Base-by-base conservation (phyloP, 495 filamentous ascomycete species). In the Chaetomium fimeti region DNA sequence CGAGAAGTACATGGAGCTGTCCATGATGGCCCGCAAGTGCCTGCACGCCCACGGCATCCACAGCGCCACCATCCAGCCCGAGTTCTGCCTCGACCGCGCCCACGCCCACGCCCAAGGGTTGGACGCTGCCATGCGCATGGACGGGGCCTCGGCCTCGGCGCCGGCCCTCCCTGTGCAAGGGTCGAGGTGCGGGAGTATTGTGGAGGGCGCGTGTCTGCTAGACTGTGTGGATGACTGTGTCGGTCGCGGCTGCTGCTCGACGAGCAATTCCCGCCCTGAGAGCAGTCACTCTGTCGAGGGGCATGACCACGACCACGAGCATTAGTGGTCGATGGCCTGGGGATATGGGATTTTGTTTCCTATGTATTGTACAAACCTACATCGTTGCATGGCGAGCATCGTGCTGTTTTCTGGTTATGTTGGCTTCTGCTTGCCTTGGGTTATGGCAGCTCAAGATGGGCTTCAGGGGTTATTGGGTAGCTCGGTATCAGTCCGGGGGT, bases 61-160 rank as follows among this genome's bases (percentile, higher is more conserved):
- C 77, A 94, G 90, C n/a, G 92, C 91, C 5, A 98, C 94, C 9
- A 97, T 98, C 66, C 94, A 98, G 77, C 95, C 95, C 3, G 94
- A 98, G 72, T 98, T 94, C 74, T 89, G 88, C 66, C 79, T 81
- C 54, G 88, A 87, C 68, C 76, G 75, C 52, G 73, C 74, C 18
- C 77, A 78, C 59, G 73, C 73, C 20, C 68, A 69, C 49, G 72
- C 62, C 12, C 12, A 13, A 66, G 65, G 12, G 2, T 24, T 12
- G n/a, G 61, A 75, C 66, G 74, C 72, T 48, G 77, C 67, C 49
- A 68, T 74, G 63, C 70, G 69, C 47, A 60, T 71, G 61, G 75
- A 74, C 62, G 76, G 68, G 49, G 73, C 75, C 27, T 65, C 74
- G 53, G 20, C 45, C n/a, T 20, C 45, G 20, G n/a, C 45, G 20